Evolutionary conservation across 1,284 basidiomycete species (phyloP), one percentile per base, ranked within the genome.

Genomic region (Microbotryomycetes sp.): DNA sequence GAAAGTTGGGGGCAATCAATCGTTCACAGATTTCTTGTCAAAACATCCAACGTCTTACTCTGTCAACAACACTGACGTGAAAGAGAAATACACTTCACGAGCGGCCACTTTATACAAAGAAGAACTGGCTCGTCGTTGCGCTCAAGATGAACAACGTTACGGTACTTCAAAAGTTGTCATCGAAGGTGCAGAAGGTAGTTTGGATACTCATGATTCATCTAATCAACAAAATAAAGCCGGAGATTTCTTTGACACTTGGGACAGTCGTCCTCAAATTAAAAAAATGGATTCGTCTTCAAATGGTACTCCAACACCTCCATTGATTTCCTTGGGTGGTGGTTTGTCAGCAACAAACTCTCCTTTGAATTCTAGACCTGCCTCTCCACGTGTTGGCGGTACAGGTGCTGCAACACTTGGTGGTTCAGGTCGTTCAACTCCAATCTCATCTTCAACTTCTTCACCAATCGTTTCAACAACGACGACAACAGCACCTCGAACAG

Each of bases 161-260:
- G 84, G 84, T 73, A 88, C 89, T 0, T 79, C 83, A 49, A 31
- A 32, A 14, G 86, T 93, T 54, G 77, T 84, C 57, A 81, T 93
- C 42, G 92, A 94, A 31, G 92, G 92, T 16, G 79, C 85, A 32
- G 71, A 78, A 6, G 72, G 77, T 1, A 45, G 58, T 12, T 58
- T 66, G 12, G 59, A 63, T 6, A 54, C 22, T 15, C 68, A 62
- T 25, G 65, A 62, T 19, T 56, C 55, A 23, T 71, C 72, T 23
- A 73, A 78, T 0, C 81, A 80, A 49, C 79, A 78, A 12, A 84
- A 81, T 2, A 88, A 88, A 25, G 69, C 72, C 16, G 89, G 91
- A 55, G 93, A 97, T 76, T 98, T 97, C 76, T 97, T 97, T 78
- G 86, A 89, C 58, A 87, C 89, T 32, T 97, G 93, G 92, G 92